Base-by-base conservation (phyloP, 192 early-diverging fungal genomes). In the Entophlyctis luteolus region DNA sequence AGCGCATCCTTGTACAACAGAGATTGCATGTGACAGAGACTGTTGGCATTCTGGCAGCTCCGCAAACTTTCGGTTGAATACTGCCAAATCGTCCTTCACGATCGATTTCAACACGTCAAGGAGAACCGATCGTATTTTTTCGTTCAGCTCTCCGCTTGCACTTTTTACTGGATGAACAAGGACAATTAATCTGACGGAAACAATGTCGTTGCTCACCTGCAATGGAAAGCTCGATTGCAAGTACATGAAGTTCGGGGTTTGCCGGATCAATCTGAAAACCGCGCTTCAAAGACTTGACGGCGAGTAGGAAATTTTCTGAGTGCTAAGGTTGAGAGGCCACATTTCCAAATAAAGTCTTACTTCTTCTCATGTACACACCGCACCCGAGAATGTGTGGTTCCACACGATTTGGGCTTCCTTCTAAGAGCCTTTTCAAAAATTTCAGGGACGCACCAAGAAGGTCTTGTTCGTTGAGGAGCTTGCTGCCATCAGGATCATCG, bases 371-470 rank as follows among this genome's bases (percentile, higher is more conserved):
- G 65, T 91, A 89, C 3, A 92, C 84, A 52, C 83, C 81, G 66
- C 78, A 81, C 14, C 78, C 87, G 49, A 92, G 77, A 20, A 84
- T 60, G 50, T 88, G 83, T 4, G 75, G 82, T 58, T 91, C 87
- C 16, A 89, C 71, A 12, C 70, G 66, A 4, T 77, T 68, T 16
- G 84, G 72, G 25, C 81, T 72, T 62, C 87, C 50, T 32, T 80
- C 75, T 53, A 86, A 75, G 16, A 98, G 78, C 12, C 85, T 85
- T 62, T 87, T 80, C 45, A 94, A 75, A 46, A 94, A 91, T 74
- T 87, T 86, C 46, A 87, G 80, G 3, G 92, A 90, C 28, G 89
- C 89, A 1, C 74, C 86, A 23, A 96, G 74, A 48, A 87, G 87
- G 72, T 89, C 85, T 10, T 71, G 75, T 20, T 83, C 82, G 49